Evolutionary conservation across 2,329 filamentous ascomycete species (phyloP), one percentile per base, ranked within the genome.

Genomic region (Aspergillus ochraceoroseus): DNA sequence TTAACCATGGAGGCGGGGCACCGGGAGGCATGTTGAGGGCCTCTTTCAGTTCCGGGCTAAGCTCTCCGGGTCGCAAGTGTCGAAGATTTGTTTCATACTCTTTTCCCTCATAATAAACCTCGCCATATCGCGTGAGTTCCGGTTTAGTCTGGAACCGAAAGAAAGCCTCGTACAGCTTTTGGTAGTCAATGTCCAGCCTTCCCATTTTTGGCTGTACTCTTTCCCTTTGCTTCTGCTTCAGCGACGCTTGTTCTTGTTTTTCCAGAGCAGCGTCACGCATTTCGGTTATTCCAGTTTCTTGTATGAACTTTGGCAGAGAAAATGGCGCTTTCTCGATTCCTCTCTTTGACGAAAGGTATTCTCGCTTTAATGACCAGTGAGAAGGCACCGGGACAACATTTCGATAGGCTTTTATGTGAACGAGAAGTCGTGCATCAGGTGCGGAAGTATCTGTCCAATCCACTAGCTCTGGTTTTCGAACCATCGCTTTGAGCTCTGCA

Each of bases 41-140:
- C 59, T 96, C 90, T 58, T 87, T 90, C 27, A 95, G 75, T 54
- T 87, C 82, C 40, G 96, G 87, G 53, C 83, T 92, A 33, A 96
- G 67, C 55, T 96, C 89, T 23, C 92, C 92, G 1, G 92, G 87
- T 49, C 88, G 82, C 44, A 95, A 78, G 67, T 95, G 86, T 54
- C 86, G 83, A 49, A 94, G 77, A 62, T 96, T 94, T 1, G 92
- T 95, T 67, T 98, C 92, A 59, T 87, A 92, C 63, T 98, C 92
- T 65, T 98, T 98, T 61, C 92, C 92, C 67, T 98, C 92, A 63
- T 96, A 96, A 66, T 98, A 98, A n/a, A 98, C 89, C 65, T 98
- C 92, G 27, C 92, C 92, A 55, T 95, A 98, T 29, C 89, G 79
- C 20, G 92, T 96, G 48, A 98, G 71, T 54, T 88, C 82, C 0